These are phyloP conservation scores for Thalassiosira profunda DNA, from an alignment of 108 stramenopile genomes.

Conservation along the genomic window DNA sequence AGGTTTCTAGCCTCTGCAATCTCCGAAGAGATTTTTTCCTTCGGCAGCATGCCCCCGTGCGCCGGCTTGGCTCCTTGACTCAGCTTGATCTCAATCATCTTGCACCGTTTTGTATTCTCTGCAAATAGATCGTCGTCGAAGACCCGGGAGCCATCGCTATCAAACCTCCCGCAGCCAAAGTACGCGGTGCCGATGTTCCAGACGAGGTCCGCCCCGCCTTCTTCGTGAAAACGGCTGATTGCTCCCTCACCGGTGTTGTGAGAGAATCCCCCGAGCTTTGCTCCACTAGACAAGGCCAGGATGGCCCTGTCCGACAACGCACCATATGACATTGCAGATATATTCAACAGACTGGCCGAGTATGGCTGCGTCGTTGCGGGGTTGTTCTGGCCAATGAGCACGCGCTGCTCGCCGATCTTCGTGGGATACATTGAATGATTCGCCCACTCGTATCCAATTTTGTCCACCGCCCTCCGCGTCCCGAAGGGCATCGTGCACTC, in stretches of 20 bases:
- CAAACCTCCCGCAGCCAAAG: slow-evolving; percentile 83
- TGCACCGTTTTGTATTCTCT: slow-evolving; percentile 50
- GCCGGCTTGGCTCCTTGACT: slow-evolving; percentile 93
- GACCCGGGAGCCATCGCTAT: slow-evolving; percentile 41
- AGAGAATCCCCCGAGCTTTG: slow-evolving; percentile 79
- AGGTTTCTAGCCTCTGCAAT: slow-evolving; percentile 90
- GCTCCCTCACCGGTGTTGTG: slow-evolving; percentile 96
- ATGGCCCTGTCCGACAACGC: slow-evolving; percentile 85
- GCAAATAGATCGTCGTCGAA: slow-evolving; percentile 72
- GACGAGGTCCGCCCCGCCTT: slow-evolving; percentile 84
- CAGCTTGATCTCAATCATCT: slow-evolving; percentile 93
- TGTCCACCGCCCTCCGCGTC: slow-evolving; percentile 56
- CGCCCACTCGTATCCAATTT: slow-evolving; percentile 81
- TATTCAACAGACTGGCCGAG: slow-evolving; percentile 73
- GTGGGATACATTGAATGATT: slow-evolving; percentile 79
- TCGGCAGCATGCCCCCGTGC: slow-evolving; percentile 91
- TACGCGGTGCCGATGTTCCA: slow-evolving; percentile 95
- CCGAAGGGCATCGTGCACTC: slow-evolving; percentile 74
- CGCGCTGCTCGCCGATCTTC: slow-evolving; percentile 37
- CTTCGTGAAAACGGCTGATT: slow-evolving; percentile 63
- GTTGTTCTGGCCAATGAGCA: slow-evolving; percentile 57
- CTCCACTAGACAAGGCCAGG: slow-evolving; percentile 76
- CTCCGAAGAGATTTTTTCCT: slow-evolving; percentile 71
- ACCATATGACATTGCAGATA: slow-evolving; percentile 91
- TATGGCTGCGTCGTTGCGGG: slow-evolving; percentile 70